Base-by-base conservation (phyloP, 495 filamentous ascomycete genomes). In the Lineolata rhizophorae region DNA sequence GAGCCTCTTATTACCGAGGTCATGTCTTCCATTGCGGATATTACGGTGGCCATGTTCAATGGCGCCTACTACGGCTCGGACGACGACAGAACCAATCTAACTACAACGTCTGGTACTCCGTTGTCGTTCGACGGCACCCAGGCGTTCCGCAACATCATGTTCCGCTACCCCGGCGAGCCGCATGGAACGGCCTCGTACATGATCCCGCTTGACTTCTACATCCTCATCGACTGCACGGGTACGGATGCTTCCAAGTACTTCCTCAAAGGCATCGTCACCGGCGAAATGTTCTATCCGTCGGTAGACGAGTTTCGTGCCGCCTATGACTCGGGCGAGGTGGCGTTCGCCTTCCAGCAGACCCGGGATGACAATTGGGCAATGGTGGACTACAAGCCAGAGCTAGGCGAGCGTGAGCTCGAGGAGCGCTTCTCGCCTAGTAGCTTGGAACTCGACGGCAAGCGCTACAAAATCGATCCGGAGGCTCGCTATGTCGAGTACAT, bases 351-450 rank as follows among this genome's bases (percentile, higher is more conserved):
- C n/a, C n/a, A n/a, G n/a, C n/a, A n/a, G n/a, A n/a, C n/a, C n/a
- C n/a, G n/a, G n/a, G n/a, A n/a, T n/a, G n/a, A n/a, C n/a, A n/a
- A n/a, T n/a, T n/a, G n/a, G n/a, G n/a, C n/a, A n/a, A n/a, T n/a
- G n/a, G n/a, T 55, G 0, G 39, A 53, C 19, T 39, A 44, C 27
- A 47, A 56, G 29, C 30, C 45, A 3, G 46, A 50, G 32, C 41
- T 54, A 36, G 54, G 51, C 2, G 35, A 46, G 0, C 55, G 54
- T 20, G 48, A 50, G 19, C 41, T 57, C 1, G 54, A 59, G 29
- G 49, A 55, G 2, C 49, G 48, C 9, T 38, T 52, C 5, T 52
- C 54, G n/a, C 55, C 55, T 13, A 46, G 47, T 27, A 55, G 35
- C 13, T 30, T 57, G 16, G 50, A 53, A 34, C 40, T 40, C 32